Conservation (phyloP, 2,329 filamentous ascomycete species). For the Chrysosporium keratinophilum region DNA sequence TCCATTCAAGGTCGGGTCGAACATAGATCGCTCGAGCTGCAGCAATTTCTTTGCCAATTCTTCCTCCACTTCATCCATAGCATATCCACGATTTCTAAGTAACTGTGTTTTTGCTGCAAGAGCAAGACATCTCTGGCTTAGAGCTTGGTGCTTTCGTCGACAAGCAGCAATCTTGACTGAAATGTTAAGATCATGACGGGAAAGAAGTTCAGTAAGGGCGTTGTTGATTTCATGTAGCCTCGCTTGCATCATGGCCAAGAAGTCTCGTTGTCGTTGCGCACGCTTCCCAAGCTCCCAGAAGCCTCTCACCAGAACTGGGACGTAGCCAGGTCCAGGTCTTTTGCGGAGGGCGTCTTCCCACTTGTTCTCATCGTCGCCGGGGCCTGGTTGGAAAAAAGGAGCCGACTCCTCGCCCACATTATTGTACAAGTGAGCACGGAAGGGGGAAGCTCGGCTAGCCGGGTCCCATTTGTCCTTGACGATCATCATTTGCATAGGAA, state of each 20-base stretch:
- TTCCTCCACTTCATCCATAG: constrained; percentile 55
- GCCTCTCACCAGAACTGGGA: constrained; percentile 51
- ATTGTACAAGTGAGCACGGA: constrained; percentile 56
- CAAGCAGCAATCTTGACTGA: constrained; percentile 50
- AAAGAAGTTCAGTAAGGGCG: constrained; percentile 48
- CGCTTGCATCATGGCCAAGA: constrained; percentile 47
- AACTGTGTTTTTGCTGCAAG: constrained; percentile 56
- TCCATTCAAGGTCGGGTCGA: constrained; percentile 50
- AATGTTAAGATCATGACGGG: constrained; percentile 51
- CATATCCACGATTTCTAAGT: constrained; percentile 53
- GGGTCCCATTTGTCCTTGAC: constrained; percentile 54
- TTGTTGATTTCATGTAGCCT: constrained; percentile 57
- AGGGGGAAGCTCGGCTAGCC: constrained; percentile 40
- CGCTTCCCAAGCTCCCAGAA: constrained; percentile 51
- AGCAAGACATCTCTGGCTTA: constrained; percentile 50
- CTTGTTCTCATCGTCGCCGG: constrained; percentile 49
- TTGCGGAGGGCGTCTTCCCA: constrained; percentile 56
- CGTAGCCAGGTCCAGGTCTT: constrained; percentile 47
- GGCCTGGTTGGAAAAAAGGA: constrained; percentile 50
- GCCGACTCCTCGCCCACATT: constrained; percentile 48
- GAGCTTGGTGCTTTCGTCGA: constrained; percentile 48
- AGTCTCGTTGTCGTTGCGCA: constrained; percentile 47
- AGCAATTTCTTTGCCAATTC: constrained; percentile 51
- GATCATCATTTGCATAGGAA: constrained; percentile 51
- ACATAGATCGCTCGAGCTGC: constrained; percentile 48